These are phyloP conservation scores for Arachis hypogaea DNA, from an alignment of 306 rosid species.

Conservation along the genomic window DNA sequence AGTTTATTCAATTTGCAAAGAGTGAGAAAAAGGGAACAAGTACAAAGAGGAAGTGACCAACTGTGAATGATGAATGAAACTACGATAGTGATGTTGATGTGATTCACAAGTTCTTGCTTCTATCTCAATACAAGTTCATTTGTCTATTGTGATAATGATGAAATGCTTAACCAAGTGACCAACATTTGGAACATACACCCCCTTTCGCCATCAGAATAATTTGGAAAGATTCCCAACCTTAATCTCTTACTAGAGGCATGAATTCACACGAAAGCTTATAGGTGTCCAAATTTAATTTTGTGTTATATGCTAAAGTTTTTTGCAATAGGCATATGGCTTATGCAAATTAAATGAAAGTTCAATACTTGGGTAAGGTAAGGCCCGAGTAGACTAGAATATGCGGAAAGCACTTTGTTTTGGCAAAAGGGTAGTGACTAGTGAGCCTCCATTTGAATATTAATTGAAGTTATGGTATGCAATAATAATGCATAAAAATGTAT, in stretches of 20 bases:
- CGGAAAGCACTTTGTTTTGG: constrained; percentile 17
- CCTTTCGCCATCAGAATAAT: background rate
- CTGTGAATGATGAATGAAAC: constrained; percentile 31
- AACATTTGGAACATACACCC: constrained; percentile 24
- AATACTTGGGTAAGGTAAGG: background rate
- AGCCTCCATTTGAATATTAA: background rate
- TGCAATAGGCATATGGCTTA: background rate
- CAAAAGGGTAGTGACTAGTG: background rate
- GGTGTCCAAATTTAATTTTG: background rate
- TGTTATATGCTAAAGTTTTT: background rate
- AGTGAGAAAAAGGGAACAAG: constrained; percentile 32
- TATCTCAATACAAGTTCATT: background rate
- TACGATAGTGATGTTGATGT: constrained; percentile 9
- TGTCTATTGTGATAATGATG: constrained; percentile 1
- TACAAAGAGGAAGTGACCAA: constrained; percentile 10
- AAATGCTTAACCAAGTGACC: constrained; percentile 16
- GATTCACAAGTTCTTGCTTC: constrained; percentile 20
- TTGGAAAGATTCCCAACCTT: background rate
- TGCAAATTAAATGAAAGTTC: background rate
- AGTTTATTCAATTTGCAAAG: background rate
- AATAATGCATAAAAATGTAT: too few relatives aligned
- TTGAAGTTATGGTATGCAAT: background rate
- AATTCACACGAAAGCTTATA: background rate
- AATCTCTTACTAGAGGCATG: constrained; percentile 7
- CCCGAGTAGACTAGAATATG: constrained; percentile 4